Evolutionary conservation across 495 filamentous ascomycete genomes (phyloP).

Genomic region (Lasiosphaeris hirsuta): DNA sequence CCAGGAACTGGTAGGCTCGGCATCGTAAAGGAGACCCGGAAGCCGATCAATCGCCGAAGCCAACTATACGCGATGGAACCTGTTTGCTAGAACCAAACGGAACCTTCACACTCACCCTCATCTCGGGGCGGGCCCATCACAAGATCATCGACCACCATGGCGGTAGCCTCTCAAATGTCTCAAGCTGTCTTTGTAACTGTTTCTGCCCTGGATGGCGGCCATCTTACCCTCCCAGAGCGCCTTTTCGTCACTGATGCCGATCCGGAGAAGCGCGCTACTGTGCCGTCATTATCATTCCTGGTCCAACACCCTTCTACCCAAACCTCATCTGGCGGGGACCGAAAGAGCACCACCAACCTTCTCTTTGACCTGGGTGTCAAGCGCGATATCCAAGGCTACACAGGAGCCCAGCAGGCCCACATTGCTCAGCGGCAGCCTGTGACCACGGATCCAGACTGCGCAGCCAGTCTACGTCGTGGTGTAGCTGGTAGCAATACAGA

Average conservation of each 20-base stretch:
- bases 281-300: constrained; percentile 40
- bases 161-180: too few species aligned
- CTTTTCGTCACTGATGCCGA: constrained; percentile 36
- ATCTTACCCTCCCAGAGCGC: constrained; percentile 33
- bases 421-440: constrained; percentile 38
- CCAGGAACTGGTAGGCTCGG: too few species aligned
- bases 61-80: too few species aligned
- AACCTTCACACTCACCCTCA: too few species aligned
- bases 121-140: too few species aligned
- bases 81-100: too few species aligned
- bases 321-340: background rate
- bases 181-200: constrained; percentile 18
- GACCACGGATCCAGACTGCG: constrained; percentile 36
- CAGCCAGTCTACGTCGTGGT: constrained; percentile 31
- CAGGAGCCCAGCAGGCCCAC: constrained; percentile 35
- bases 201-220: constrained; percentile 32
- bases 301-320: constrained; percentile 24
- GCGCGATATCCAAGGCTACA: constrained; percentile 37
- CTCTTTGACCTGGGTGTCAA: constrained; percentile 53
- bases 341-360: constrained; percentile 27
- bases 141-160: background rate
- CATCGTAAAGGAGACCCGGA: too few species aligned
- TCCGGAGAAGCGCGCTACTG: constrained; percentile 25
- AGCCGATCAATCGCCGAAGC: too few species aligned
- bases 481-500: constrained; percentile 13